Base-by-base conservation (phyloP, 2,329 filamentous ascomycete genomes). In the Purpureocillium takamizusanense region DNA sequence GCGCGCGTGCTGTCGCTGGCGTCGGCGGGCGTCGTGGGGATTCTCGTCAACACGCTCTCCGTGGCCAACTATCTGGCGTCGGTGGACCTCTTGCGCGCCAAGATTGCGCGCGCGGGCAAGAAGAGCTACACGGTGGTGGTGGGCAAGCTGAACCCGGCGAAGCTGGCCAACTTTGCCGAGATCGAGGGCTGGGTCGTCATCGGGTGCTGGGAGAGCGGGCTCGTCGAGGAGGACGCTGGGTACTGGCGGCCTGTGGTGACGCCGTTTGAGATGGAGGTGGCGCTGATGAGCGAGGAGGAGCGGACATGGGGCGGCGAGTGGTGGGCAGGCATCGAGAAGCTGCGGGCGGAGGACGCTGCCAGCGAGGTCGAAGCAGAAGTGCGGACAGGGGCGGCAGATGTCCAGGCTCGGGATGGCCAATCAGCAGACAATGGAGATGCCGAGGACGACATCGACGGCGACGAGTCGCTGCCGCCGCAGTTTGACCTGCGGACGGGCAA, bases 81-180 rank as follows among this genome's bases (percentile, higher is more conserved):
- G 0, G 78, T 97, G 31, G 73, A 83, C 12, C 72, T 83, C 39
- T 73, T 95, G 25, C 80, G 84, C 42, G 60, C 67, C 7, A 76
- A 81, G 44, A 94, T 98, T 48, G 73, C 77, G 0, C 72, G 70
- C 0, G 85, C 86, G 0, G 89, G 88, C 10, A 97, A 97, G 67
- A 98, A 97, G 66, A 84, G 78, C 57, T 98, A 98, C 59, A 86
- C 90, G 2, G 86, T 98, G 35, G 92, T 98, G 2, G 92, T 98
- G 0, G 92, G 92, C 42, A 97, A 97, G 59, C 71, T 98, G 18
- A 98, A 97, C 54, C 82, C 89, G 0, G 90, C 89, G 29, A 98
- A 98, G 60, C 72, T 98, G 16, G 92, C 92, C 35, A 98, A 98
- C 61, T 98, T 98, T 63, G 78, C 83, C 41, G 92, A 98, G 60